These are phyloP conservation scores for Monilinia fructicola DNA, from an alignment of 2,329 filamentous ascomycete genomes.

Conservation along the genomic window DNA sequence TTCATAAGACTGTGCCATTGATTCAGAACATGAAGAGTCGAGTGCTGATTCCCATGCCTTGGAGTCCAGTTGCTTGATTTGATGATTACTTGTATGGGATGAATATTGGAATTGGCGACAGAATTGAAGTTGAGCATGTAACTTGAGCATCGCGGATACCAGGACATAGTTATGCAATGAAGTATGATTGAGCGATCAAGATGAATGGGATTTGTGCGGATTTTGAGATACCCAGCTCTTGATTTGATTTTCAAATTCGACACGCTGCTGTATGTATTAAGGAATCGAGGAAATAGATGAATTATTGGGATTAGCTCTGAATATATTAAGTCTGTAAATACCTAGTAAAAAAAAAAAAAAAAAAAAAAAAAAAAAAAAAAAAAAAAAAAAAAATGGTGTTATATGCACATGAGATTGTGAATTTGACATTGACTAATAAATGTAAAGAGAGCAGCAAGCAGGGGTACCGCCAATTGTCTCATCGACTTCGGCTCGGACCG, in stretches of 20 bases:
- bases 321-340: background rate
- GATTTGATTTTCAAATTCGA: background rate
- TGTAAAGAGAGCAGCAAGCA: too few species aligned
- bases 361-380: too few species aligned
- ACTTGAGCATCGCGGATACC: slow-evolving; percentile 10
- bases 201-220: background rate
- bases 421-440: background rate
- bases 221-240: slow-evolving; percentile 3
- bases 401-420: background rate
- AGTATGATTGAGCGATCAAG: slow-evolving; percentile 1
- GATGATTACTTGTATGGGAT: background rate
- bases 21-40: slow-evolving; percentile 96
- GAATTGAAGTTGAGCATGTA: background rate
- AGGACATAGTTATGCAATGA: slow-evolving; percentile 6
- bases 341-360: too few species aligned
- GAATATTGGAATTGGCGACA: background rate
- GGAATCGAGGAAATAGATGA: background rate
- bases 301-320: background rate
- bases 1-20: slow-evolving; percentile 96
- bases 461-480: background rate
- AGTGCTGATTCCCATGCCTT: slow-evolving; percentile 91
- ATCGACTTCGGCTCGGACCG: background rate
- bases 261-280: slow-evolving; percentile 29
- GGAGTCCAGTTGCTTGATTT: slow-evolving; percentile 75
- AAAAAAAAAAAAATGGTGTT: too few species aligned